Evolutionary conservation across 257 asterid species (phyloP), one percentile per base, ranked within the genome.

Genomic region (Fraxinus americana): DNA sequence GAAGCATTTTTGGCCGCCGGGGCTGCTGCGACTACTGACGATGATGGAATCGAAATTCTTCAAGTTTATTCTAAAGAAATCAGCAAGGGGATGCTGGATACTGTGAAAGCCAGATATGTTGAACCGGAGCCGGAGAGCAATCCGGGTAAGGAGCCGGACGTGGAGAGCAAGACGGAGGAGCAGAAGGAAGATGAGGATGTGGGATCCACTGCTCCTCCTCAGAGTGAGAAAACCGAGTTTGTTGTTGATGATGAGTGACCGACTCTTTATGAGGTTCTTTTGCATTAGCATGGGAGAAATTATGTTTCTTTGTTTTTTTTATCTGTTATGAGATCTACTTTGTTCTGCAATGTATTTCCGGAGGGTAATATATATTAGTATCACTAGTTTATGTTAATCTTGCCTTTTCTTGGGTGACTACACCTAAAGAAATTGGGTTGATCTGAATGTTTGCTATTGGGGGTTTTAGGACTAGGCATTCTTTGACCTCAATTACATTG

Each of bases 61-160:
- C 92, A 91, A 91, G 82, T 88, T 30, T 94, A 94, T 71, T 92
- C 98, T 12, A 91, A 90, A 90, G 98, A 94, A 86, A 92, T 92
- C 75, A 90, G 98, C 72, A 87, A 88, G 84, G 85, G 91, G 38
- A 90, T 92, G 96, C 86, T 94, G 66, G 97, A 92, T 2, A 82
- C 84, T 8, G 93, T 90, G 75, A 92, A 94, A 87, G 82, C 96
- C 84, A 92, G 97, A 91, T 92, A 96, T 85, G 90, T 48, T 1
- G 82, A 89, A 8, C 38, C 87, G 35, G 78, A 63, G 29, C 71
- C 41, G 9, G 50, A 41, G 50, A 41, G 50, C 16, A 11, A 41
- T 2, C 16, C 16, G 16, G 50, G 50, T 77, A 79, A 30, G 6
- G 87, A 72, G 2, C 35, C 86, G 70, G 54, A 82, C 48, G 78